Conservation (phyloP, 495 filamentous ascomycete genomes). For the Annulohypoxylon bovei region DNA sequence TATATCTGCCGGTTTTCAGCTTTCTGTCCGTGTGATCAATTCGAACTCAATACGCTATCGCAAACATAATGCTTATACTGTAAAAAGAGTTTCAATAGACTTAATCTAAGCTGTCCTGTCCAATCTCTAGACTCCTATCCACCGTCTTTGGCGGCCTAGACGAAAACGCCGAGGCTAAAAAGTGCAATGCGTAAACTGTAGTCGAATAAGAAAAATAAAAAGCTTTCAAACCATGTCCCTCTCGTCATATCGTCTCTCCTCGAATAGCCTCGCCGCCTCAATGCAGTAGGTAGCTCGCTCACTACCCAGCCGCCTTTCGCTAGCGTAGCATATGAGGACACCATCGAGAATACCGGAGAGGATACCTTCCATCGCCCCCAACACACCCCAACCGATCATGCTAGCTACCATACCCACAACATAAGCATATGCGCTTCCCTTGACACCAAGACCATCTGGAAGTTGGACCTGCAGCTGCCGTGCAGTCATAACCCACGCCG, state of each 20-base stretch:
- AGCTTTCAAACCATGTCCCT: slow-evolving; percentile 48
- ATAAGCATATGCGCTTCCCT: slow-evolving; percentile 94
- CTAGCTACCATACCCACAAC: slow-evolving; percentile 90
- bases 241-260: slow-evolving; percentile 58
- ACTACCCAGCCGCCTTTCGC: slow-evolving; percentile 75
- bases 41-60: background rate
- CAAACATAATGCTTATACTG: background rate
- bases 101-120: slow-evolving; percentile 41
- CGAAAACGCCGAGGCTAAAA: slow-evolving; percentile 37
- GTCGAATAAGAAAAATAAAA: slow-evolving; percentile 23
- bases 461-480: slow-evolving; percentile 68
- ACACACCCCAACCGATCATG: slow-evolving; percentile 92
- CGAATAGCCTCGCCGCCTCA: slow-evolving; percentile 85
- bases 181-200: slow-evolving; percentile 31
- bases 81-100: slow-evolving; percentile 19
- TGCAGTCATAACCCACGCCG: slow-evolving; percentile 96
- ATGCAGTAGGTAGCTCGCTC: slow-evolving; percentile 82
- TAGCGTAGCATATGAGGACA: slow-evolving; percentile 91
- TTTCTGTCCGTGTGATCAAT: background rate
- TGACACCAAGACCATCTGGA: slow-evolving; percentile 62
- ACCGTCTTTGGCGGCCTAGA: slow-evolving; percentile 29
- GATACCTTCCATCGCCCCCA: slow-evolving; percentile 95
- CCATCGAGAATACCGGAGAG: slow-evolving; percentile 93
- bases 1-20: background rate
- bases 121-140: slow-evolving; percentile 43